Base-by-base conservation (phyloP, 2,329 filamentous ascomycete genomes). In the Orbilia oligospora region DNA sequence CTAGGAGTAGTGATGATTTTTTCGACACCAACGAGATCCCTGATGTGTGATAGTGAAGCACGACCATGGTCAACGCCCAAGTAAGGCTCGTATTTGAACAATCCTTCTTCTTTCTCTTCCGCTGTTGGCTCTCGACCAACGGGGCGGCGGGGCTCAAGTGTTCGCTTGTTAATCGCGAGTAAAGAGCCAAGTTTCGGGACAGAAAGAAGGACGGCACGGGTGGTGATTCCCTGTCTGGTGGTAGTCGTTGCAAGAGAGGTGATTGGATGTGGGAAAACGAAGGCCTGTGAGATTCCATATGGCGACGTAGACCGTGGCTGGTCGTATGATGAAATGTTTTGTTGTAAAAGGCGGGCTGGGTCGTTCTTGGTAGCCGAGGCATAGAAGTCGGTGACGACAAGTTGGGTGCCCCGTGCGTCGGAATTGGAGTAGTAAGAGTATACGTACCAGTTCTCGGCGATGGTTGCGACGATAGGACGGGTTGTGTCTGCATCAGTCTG, bases 381-480 rank as follows among this genome's bases (percentile, higher is more conserved):
- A 85, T 94, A 98, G 41, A 99, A 89, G 83, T 99, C 95, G 0
- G 92, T 91, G 10, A 97, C 88, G 20, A 94, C 88, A 6, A 98
- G 88, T 82, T 97, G 93, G 84, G 97, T 93, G 44, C 94, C 94
- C 84, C 93, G 93, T 76, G 94, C 89, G 68, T 83, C 81, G 3
- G 86, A 84, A 70, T 88, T 87, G 2, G 86, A 85, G 83, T 90
- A 91, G 84, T 94, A 92, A 6, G 93, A 92, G 86, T 97, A 98
- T 5, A 91, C 88, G 83, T 97, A 94, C 94, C 95, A 98, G 85
- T 99, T 98, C 86, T 99, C 96, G 0, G 94, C 92, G 66, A 97
- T 87, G 27, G 90, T 89, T 49, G 94, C 93, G 22, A 92, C 87
- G 77, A 97, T 91, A 0, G 91, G 88, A 83, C 94, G 91, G 58